Evolutionary conservation across 2,329 filamentous ascomycete species (phyloP), one percentile per base, ranked within the genome.

Genomic region (Trichoderma sp.): DNA sequence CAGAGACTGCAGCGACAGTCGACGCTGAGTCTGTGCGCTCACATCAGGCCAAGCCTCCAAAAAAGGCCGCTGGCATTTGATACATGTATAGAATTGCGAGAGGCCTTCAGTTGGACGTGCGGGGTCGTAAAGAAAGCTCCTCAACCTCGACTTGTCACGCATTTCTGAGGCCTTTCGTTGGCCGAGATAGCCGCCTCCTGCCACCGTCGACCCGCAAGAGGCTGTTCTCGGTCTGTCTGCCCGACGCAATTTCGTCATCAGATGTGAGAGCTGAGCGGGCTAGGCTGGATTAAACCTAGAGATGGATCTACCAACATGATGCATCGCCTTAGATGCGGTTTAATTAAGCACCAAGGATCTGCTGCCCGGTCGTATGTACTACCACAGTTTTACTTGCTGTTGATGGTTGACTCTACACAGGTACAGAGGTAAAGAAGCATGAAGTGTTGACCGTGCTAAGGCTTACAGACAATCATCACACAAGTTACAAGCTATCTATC

Each of bases 271-370:
- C 69, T 64, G 69, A 72, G 69, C n/a, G 59, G 45, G 38, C 69
- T 72, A 63, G 59, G 69, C 69, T 72, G 69, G 27, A 72, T 72
- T 53, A 41, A 72, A 72, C 38, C 69, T 64, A 72, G 69, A 72
- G 59, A 64, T 35, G 69, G 69, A 64, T 64, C 41, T 53, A 21
- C 69, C 59, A 72, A 29, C 69, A 53, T 64, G 8, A 50, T 50
- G 38, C 69, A 35, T 35, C 27, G 38, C 27, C 35, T 33, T 50
- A n/a, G 53, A 50, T 71, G 53, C 59, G 59, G 21, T 38, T 64
- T 29, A n/a, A 64, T 63, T 50, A 45, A 64, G 69, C 69, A 35
- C 56, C 38, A 63, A 35, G 56, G 41, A 50, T 35, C 60, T 35
- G 29, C 69, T 24, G 41, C 35, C 33, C 38, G 16, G 29, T 18